Evolutionary conservation across 257 asterid species (phyloP).

Genomic region (Paraleonurus japonicus): DNA sequence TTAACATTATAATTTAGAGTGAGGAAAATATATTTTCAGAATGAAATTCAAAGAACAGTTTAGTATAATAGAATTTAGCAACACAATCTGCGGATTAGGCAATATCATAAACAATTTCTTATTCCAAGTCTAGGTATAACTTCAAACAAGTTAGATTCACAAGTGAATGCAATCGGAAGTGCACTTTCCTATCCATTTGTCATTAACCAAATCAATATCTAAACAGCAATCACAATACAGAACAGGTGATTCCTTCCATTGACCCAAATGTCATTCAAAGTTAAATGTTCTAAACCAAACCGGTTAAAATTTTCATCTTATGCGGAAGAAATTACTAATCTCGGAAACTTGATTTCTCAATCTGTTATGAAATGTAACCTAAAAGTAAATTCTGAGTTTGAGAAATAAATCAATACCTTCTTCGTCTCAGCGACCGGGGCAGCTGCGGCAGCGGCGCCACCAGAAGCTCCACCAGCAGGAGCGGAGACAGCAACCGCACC

Average conservation of each 20-base stretch:
- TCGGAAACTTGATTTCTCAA: not conserved
- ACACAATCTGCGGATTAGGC: not conserved
- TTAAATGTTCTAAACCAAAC: not conserved
- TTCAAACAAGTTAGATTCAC: not conserved
- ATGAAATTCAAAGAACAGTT: not conserved
- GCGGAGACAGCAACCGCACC: conserved; percentile 51
- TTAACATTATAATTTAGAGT: not conserved
- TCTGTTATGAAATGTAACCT: not conserved
- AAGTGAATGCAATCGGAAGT: not conserved
- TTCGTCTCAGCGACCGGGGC: conserved; percentile 55
- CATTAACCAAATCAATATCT: not conserved
- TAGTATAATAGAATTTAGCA: not conserved
- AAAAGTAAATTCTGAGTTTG: not conserved
- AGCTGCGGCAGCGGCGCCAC: conserved; percentile 54
- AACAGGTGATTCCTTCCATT: no score
- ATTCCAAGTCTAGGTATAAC: not conserved
- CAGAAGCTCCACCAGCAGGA: conserved; percentile 42
- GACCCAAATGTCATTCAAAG: not conserved
- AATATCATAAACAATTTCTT: not conserved
- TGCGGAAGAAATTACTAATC: not conserved
- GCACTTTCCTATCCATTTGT: not conserved
- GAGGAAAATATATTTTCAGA: not conserved
- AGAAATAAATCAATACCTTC: conserved; percentile 30
- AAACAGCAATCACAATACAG: not conserved
- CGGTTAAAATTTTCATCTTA: not conserved